Evolutionary conservation across 306 rosid species (phyloP), one percentile per base, ranked within the genome.

Genomic region (Casuarina cunninghamiana): DNA sequence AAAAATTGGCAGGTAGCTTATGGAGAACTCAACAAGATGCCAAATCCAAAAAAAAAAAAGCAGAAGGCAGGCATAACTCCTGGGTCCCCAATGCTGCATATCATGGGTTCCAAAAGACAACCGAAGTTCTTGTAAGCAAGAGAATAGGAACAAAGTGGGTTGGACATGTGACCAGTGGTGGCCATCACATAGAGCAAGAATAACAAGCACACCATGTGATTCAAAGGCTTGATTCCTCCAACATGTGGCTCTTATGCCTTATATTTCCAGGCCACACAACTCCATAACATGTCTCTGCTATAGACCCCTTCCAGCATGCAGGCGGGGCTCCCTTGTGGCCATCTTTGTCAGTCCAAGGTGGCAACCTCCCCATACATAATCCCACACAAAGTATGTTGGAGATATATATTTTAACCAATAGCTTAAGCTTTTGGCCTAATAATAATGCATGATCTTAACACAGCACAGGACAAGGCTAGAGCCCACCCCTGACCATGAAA

Each of bases 211-310:
- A 42, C 84, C 92, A 91, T 87, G 93, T 84, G 93, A 86, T 75
- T 78, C 85, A 82, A 81, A 85, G 82, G 82, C 83, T 86, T 83
- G 84, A 86, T 89, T 86, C 90, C 85, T 83, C 87, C 73, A 73
- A 81, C 92, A 86, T 89, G 93, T 91, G 93, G 87, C 74, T 75
- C 13, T 72, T 75, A 65, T 46, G 81, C 38, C 80, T 68, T 74
- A 39, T 68, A 54, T 78, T 83, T 80, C 73, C 69, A 51, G 68
- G 49, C 75, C 87, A 81, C 91, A 6, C 46, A 7, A 37, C 17
- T 66, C 49, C 72, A 55, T 73, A 39, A 57, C 72, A 67, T 74
- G 39, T 57, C 63, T 42, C 16, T 42, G 58, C 21, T 38, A 11
- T 75, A 70, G 53, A 39, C 44, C 72, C 35, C 44, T 1, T 53